Evolutionary conservation across 1,139 yeast genomes (phyloP).

Genomic region (Debaryomyces udenii): DNA sequence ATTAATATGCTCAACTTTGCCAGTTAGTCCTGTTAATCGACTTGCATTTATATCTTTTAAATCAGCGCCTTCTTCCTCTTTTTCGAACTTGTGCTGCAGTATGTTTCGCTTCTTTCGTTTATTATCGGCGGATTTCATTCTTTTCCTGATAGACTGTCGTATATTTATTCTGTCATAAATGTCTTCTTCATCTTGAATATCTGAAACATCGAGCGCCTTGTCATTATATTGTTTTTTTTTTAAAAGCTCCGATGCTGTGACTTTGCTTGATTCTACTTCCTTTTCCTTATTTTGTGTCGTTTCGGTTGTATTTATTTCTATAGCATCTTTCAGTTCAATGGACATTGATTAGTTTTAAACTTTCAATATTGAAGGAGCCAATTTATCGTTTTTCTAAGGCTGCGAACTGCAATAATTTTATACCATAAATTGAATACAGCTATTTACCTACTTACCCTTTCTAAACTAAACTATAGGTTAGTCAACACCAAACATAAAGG

Average conservation of each 20-base stretch:
- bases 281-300: neutral
- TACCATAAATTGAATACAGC: constrained; percentile 1
- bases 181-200: constrained; percentile 14
- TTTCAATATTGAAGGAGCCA: neutral
- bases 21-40: neutral
- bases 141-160: neutral
- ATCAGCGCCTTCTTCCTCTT: constrained; percentile 1
- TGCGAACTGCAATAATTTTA: neutral
- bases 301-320: neutral
- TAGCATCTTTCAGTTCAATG: neutral
- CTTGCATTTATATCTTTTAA: neutral
- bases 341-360: neutral
- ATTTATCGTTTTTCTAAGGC: neutral
- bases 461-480: neutral
- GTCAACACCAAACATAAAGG: too few relatives aligned
- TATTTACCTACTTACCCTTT: constrained; percentile 6
- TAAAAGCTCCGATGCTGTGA: neutral
- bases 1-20: neutral
- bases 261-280: neutral
- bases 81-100: constrained; percentile 1
- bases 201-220: neutral
- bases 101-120: constrained; percentile 7
- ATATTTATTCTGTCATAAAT: constrained; percentile 10
- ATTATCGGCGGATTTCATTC: neutral
- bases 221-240: neutral